Conservation (phyloP, 192 early-diverging fungal genomes). For the Backusella morwellensis region DNA sequence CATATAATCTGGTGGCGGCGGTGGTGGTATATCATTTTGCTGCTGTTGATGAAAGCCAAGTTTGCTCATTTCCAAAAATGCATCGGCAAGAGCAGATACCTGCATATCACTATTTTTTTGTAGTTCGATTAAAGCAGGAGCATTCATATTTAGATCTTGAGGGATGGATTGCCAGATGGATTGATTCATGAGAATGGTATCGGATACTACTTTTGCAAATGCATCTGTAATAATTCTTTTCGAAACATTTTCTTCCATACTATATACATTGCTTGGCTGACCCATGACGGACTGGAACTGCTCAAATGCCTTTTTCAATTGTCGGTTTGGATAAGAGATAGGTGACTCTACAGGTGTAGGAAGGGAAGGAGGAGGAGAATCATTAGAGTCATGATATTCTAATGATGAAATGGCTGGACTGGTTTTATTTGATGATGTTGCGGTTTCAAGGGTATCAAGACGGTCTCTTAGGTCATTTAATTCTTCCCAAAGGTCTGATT, state of each 20-base stretch:
- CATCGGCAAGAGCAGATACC: neutral
- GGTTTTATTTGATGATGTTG: neutral
- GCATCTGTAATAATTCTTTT: neutral
- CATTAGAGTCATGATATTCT: neutral
- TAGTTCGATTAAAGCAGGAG: neutral
- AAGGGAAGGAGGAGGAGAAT: neutral
- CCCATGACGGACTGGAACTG: neutral
- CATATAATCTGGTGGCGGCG: neutral
- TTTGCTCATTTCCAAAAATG: neutral
- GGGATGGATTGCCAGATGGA: neutral
- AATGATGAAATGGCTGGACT: neutral
- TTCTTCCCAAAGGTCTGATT: slow-evolving; percentile 2
- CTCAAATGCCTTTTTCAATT: neutral
- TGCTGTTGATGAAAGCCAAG: neutral
- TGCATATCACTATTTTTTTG: neutral
- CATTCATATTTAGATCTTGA: neutral
- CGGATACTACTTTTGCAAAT: neutral
- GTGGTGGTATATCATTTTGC: neutral
- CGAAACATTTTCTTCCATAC: neutral
- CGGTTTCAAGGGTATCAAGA: neutral
- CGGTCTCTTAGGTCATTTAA: neutral
- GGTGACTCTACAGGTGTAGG: neutral
- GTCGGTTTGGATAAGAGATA: neutral
- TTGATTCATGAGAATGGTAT: neutral
- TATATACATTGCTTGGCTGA: slow-evolving; percentile 1